Conservation (phyloP, 2,329 filamentous ascomycete species). For the Leptographium radiaticola region DNA sequence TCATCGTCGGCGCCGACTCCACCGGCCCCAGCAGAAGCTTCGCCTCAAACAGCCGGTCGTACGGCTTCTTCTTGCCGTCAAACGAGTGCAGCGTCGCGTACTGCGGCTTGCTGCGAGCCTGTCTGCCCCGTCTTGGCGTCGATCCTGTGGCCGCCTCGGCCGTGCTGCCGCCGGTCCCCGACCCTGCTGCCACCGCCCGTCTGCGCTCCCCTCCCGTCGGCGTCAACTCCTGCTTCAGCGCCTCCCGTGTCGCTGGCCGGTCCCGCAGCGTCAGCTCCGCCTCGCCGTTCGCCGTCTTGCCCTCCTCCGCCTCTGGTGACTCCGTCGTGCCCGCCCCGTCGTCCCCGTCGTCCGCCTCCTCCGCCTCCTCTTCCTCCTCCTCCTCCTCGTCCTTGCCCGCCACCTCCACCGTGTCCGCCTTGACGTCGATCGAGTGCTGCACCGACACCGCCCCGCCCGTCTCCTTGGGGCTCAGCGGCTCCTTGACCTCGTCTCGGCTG, state of each 20-base stretch:
- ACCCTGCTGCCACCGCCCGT: conserved; percentile 8
- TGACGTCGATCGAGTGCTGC: conserved; percentile 39
- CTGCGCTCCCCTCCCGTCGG: conserved; percentile 6
- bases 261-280: not conserved
- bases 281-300: not conserved
- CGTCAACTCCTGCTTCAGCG: conserved; percentile 6
- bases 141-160: not conserved
- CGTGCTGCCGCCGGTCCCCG: conserved; percentile 10
- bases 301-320: not conserved
- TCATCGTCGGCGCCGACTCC: conserved; percentile 30
- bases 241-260: not conserved
- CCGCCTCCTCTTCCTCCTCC: conserved; percentile 20
- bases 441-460: conserved; percentile 33
- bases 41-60: conserved; percentile 38
- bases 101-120: conserved; percentile 24
- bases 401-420: conserved; percentile 26
- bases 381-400: conserved; percentile 23
- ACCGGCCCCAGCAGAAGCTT: conserved; percentile 31
- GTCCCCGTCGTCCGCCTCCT: conserved; percentile 10
- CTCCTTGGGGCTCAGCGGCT: conserved; percentile 38
- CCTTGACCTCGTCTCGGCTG: conserved; percentile 22
- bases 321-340: not conserved
- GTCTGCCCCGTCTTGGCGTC: conserved; percentile 6
- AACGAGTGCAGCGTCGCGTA: conserved; percentile 13
- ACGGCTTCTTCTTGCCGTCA: conserved; percentile 27